Evolutionary conservation across 2,329 filamentous ascomycete genomes (phyloP), one percentile per base, ranked within the genome.

Genomic region (Phaeosphaeriaceae sp.): DNA sequence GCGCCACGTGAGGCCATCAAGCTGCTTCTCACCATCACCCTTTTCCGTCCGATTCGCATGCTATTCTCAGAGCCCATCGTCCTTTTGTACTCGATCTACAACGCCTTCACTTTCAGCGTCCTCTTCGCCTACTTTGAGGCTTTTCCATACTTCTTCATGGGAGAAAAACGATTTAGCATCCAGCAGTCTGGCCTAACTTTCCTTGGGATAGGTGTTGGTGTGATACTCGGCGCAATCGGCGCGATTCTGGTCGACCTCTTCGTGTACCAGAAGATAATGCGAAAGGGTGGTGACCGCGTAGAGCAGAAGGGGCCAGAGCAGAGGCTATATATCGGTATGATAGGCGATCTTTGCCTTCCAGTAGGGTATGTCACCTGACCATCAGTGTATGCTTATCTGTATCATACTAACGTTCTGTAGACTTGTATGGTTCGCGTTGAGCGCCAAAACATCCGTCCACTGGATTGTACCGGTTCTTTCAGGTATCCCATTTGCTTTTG

Each of bases 41-140:
- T 56, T n/a, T 31, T 48, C 11, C 78, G 84, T 3, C 85, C 85
- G 0, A 17, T 86, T 0, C 79, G 80, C 77, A 81, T 58, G 71
- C 60, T 73, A 0, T 44, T 69, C 24, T 61, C 63, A 7, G 71
- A 74, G 42, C 70, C 70, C 1, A 73, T 73, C 19, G 66, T 73
- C 5, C 42, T 47, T 0, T 57, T 56, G 0, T 57, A 67, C 44
- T 62, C 56, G 9, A 22, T 64, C 1, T 73, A 73, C 48, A 62
- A 27, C 3, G 68, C 65, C 0, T 74, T 72, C 56, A 64, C 58
- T 10, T 74, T 73, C 47, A 54, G 58, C 10, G 33, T 74, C 5
- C 55, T 74, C 3, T 73, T 66, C 41, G 56, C 62, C 20, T 72
- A 69, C 55, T 70, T 74, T 42, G 68, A 56, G 4, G 66, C 65